Base-by-base conservation (phyloP, 192 early-diverging fungal genomes). In the Umbelopsis sp. region DNA sequence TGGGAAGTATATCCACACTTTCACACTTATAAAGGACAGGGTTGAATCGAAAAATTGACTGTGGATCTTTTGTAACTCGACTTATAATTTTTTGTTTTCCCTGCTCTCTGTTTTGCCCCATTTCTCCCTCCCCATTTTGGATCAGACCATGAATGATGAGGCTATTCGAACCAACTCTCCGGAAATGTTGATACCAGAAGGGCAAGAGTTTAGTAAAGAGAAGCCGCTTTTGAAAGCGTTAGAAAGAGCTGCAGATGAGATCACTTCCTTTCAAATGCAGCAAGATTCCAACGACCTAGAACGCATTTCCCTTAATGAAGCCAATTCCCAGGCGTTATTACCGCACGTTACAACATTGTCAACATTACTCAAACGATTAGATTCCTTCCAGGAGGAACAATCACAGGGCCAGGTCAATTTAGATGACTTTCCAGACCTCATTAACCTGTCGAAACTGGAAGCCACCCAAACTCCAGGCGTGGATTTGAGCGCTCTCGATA, bases 91-190 rank as follows among this genome's bases (percentile, higher is more conserved):
- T 29, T 34, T 62, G 32, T 32, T 62, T 62, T 17, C 31, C 31
- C 11, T 53, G 22, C 24, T 21, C 29, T 56, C 29, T 29, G 24
- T 17, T 31, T 62, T 31, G n/a, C n/a, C 56, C 16, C 29, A 34
- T 62, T 62, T 62, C 56, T 29, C 29, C 47, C 16, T 49, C 47
- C 47, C 11, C 47, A 49, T 49, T 49, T 49, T 49, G 47, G 47
- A 9, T 62, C 29, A 62, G 56, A 62, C 56, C 10, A 62, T 62
- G 56, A 32, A 62, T 26, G 12, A 62, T 62, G 56, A 62, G 56
- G 56, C 26, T 29, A 20, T 32, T 20, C 26, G 29, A 32, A 62
- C 56, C 31, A 14, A 34, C 14, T 62, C 56, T 34, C 56, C 56
- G 20, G 56, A 62, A 32, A 22, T 32, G 31, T 62, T 62, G 56